Base-by-base conservation (phyloP, 768 basidiomycete genomes). In the Suillus subalutaceus region DNA sequence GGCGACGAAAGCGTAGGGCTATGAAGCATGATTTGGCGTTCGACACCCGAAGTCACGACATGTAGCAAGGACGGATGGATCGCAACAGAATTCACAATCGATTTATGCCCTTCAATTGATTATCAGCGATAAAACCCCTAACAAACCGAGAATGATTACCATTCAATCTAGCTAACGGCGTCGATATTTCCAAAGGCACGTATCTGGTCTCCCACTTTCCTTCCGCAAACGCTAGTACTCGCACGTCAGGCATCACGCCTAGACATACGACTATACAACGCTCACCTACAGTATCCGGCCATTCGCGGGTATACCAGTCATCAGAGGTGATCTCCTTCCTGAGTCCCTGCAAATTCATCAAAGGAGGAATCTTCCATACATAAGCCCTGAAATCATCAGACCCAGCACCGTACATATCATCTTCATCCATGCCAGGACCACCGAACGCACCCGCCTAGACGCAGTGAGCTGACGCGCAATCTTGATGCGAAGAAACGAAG, bases 381-480 rank as follows among this genome's bases (percentile, higher is more conserved):
- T 94, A 94, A 23, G 83, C 86, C 44, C 88, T 82, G 72, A 94
- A 94, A 74, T 94, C 91, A 72, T 95, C 93, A 13, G 91, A 93
- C 18, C 93, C 93, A n/a, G 85, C 85, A 43, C 83, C 84, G 71
- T 89, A 94, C 70, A 89, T 86, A 38, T 81, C 74, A 63, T 91
- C 90, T 30, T 70, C 76, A 57, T 83, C 80, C 37, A 83, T 71
- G 5, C 83, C 84, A 2, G 83, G 82, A 3, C 87, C 85, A 44
- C 93, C 91, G 68, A 95, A 94, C 6, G 87, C 85, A 4, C 91
- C 92, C 66, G 93, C 90, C 90, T 93, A 65, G 59, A 69, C 44
- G 62, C 63, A 40, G 40, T 37, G 53, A 52, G 57, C 48, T 62
- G 60, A 53, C 16, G n/a, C n/a, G 15, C n/a, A 10, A 60, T 30